Base-by-base conservation (phyloP, 805 yeast species). In the Grigorovia humatica region DNA sequence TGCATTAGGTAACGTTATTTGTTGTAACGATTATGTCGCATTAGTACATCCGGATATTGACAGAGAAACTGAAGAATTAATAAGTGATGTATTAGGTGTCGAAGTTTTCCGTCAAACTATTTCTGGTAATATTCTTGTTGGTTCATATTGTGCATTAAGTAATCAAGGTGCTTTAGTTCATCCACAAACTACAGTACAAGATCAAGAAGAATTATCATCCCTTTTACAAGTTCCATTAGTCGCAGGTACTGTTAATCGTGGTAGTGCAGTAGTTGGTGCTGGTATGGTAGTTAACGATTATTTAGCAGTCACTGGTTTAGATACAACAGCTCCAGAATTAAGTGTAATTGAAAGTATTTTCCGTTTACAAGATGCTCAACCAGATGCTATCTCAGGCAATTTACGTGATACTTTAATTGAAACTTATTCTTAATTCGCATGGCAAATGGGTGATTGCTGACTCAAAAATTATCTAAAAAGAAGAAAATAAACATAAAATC, bases 211-310 rank as follows among this genome's bases (percentile, higher is more conserved):
- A 74, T 78, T 93, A 61, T 87, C 96, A 8, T 88, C 97, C 47
- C 77, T 93, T 68, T 77, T 93, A 63, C 99, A 93, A 74, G 96
- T 93, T 44, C 99, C 99, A 51, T 77, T 93, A 57, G 99, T 93
- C 48, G 99, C 99, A 7, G 99, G 99, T 70, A 90, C 97, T 43
- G 90, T 93, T 54, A 93, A 93, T 76, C 84, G 99, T 71, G 99
- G 99, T 72, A 88, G 96, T 30, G 73, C 96, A 4, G 97, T 91
- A 48, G 96, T 93, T 55, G 99, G 99, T 64, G 98, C 97, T 47
- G 99, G 99, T 61, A 82, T 93, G 82, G 98, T 93, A 51, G 99
- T 90, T 50, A 93, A 93, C 68, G 99, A 93, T 74, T 93, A 97
- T 95, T 75, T 91, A 59, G 95, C 98, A 32, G 98, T 95, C 44